Base-by-base conservation (phyloP, 2,329 filamentous ascomycete genomes). In the Sporothrix phasma region DNA sequence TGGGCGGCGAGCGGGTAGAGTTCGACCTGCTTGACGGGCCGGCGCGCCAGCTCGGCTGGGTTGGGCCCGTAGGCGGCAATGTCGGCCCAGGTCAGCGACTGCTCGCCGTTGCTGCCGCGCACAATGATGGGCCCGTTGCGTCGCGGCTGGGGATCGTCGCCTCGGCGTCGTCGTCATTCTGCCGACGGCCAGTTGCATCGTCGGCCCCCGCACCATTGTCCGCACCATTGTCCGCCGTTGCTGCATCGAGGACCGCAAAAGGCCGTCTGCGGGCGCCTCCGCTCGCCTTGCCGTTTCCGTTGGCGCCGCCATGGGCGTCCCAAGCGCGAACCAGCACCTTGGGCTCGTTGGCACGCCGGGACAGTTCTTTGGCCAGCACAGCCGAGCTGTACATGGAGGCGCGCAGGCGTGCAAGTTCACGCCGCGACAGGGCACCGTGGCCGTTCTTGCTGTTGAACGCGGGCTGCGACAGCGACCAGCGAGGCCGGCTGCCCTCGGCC, bases 341-440 rank as follows among this genome's bases (percentile, higher is more conserved):
- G 10, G 74, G 72, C 41, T 80, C 78, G 51, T 86, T 76, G 3
- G 88, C 86, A 54, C 88, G 84, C 3, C 86, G 82, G 31, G 81
- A 80, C 63, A 97, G 89, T 71, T 94, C 90, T 70, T 86, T 86
- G 0, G 93, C 92, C 76, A 95, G 96, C 71, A 97, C 87, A n/a
- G 92, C 92, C 0, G 91, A 90, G 67, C 87, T 89, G 24, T 96
- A 79, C 46, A 96, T 83, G 8, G 95, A 79, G 0, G 90, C 84
- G 64, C 86, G 83, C 2, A 92, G 81, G n/a, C 91, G 86, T 17
- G 89, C 88, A 62, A 96, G 82, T 69, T 97, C 93, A n/a, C 84
- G 84, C 69, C 82, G 85, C 8, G 64, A 67, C 29, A 67, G 41
- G 7, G 64, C 39, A 11, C 51, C 60, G 6, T 46, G 45, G 8